These are phyloP conservation scores for Condylostoma magnum DNA, from an alignment of 169 alveolate species.

Conservation along the genomic window DNA sequence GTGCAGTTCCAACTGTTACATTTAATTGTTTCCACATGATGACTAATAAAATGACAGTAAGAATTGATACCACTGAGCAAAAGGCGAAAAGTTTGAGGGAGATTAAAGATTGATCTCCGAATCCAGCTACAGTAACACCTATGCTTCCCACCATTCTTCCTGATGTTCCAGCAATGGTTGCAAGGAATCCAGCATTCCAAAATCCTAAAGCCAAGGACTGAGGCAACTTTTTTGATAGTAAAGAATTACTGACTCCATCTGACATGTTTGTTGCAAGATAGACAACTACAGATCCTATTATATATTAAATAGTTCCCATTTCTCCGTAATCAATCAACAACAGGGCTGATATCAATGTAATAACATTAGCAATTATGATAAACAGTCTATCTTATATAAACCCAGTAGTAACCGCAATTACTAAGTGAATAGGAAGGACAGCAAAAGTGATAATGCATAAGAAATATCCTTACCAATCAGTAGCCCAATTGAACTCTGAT, in stretches of 20 bases:
- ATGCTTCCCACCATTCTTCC: constrained; percentile 30
- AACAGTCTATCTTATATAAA: constrained; percentile 2
- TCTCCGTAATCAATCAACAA: not conserved
- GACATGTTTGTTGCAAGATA: constrained; percentile 3
- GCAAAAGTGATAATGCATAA: constrained; percentile 27
- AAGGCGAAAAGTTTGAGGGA: too few species aligned
- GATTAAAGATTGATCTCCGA: too few species aligned
- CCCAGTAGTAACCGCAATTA: constrained; percentile 7
- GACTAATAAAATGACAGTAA: too few species aligned
- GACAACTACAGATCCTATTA: constrained; percentile 20
- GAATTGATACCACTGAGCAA: too few species aligned
- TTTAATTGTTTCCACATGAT: too few species aligned
- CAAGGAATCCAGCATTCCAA: constrained; percentile 38
- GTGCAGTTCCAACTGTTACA: too few species aligned
- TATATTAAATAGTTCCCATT: not conserved
- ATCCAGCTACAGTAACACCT: not conserved
- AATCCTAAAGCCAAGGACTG: constrained; percentile 26
- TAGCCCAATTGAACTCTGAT: constrained; percentile 24
- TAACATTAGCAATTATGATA: not conserved
- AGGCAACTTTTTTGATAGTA: constrained; percentile 41
- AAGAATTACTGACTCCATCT: constrained; percentile 41
- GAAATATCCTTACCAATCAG: constrained; percentile 18
- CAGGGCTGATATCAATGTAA: not conserved
- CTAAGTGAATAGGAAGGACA: constrained; percentile 10
- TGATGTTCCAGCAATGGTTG: constrained; percentile 35